Evolutionary conservation across 768 basidiomycete genomes (phyloP).

Genomic region (Russula lepida): DNA sequence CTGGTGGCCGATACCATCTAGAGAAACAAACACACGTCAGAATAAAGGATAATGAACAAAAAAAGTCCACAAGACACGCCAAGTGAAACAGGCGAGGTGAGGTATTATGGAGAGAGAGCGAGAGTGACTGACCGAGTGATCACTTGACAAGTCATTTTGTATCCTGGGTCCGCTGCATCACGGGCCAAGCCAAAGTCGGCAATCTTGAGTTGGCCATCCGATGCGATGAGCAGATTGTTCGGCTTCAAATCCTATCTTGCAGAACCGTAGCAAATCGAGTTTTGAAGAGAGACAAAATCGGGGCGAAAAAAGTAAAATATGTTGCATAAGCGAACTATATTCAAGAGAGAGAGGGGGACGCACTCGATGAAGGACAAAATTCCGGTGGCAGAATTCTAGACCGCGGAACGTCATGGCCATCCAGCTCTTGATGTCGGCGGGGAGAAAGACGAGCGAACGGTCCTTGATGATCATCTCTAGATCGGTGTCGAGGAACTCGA

Average conservation of each 20-base stretch:
- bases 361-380: slow-evolving; percentile 89
- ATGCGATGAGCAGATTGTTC: slow-evolving; percentile 92
- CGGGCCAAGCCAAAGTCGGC: slow-evolving; percentile 98
- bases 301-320: not conserved
- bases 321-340: not conserved
- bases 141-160: slow-evolving; percentile 97
- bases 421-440: slow-evolving; percentile 97
- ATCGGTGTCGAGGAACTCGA: slow-evolving; percentile 95
- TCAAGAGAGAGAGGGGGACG: slow-evolving; percentile 22
- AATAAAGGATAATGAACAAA: not conserved
- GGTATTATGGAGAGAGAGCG: not conserved
- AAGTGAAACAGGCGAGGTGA: not conserved
- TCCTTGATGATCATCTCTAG: slow-evolving; percentile 97
- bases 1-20: slow-evolving; percentile 98
- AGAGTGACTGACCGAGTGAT: slow-evolving; percentile 74
- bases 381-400: slow-evolving; percentile 96
- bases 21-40: not conserved
- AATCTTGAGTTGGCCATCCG: slow-evolving; percentile 87
- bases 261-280: not conserved
- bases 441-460: slow-evolving; percentile 81
- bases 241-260: slow-evolving; percentile 84
- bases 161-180: slow-evolving; percentile 90
- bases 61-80: not conserved
- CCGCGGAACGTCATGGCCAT: slow-evolving; percentile 97
- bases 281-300: too few species aligned